Evolutionary conservation across 805 yeast genomes (phyloP).

Genomic region (Barnettozyma sucrosica): DNA sequence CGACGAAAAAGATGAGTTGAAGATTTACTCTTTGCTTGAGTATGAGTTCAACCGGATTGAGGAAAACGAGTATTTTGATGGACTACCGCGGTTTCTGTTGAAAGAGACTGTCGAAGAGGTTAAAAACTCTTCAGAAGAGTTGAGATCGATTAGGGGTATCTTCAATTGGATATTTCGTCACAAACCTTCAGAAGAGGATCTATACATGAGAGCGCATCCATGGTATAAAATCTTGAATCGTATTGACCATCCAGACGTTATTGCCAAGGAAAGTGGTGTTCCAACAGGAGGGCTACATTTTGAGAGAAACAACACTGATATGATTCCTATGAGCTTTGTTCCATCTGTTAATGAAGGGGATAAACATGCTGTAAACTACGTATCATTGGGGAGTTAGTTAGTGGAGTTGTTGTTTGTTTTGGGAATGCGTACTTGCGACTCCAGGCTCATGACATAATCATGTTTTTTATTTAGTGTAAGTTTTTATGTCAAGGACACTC

Average conservation of each 20-base stretch:
- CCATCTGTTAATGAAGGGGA: background rate
- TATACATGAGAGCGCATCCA: constrained; percentile 8
- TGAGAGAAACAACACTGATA: constrained; percentile 10
- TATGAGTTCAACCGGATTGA: constrained; percentile 18
- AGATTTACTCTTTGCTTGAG: constrained; percentile 17
- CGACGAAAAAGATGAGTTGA: constrained; percentile 17
- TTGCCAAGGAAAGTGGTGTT: background rate
- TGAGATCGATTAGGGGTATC: background rate
- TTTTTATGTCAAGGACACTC: too few species aligned
- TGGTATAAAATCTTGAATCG: constrained; percentile 17
- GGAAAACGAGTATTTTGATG: constrained; percentile 5
- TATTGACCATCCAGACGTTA: constrained; percentile 10
- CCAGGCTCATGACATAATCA: background rate
- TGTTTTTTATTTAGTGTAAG: too few species aligned
- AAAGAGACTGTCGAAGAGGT: background rate
- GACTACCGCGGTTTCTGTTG: background rate
- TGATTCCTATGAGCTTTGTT: constrained; percentile 8
- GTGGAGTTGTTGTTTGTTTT: background rate
- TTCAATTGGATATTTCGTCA: constrained; percentile 8
- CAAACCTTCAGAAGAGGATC: constrained; percentile 3
- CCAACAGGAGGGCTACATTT: background rate
- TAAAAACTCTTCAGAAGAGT: background rate
- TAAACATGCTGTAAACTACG: constrained; percentile 3
- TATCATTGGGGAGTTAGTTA: background rate
- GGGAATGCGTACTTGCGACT: background rate